A percentile compares a stretch with the other conserved stretches of the same genome.
phyloP scores from a whole-genome alignment of 164 flowering plant genomes.

The Vitis labrusca region DNA sequence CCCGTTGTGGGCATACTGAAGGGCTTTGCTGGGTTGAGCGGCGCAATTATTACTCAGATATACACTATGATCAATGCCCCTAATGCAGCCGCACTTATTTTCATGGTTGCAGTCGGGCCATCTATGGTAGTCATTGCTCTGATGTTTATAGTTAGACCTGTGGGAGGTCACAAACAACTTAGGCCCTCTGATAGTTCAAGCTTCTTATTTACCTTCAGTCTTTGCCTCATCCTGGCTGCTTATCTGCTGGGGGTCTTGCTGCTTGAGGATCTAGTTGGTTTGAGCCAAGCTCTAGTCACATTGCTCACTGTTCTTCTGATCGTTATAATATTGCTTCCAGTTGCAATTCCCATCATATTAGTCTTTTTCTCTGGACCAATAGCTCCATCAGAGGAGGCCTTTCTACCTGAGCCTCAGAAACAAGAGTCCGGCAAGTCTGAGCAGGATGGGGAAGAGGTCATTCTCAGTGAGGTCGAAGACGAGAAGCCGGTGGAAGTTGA shows the following conservation, averaged over 20 bases:
- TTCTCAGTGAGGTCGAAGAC: slow-evolving; percentile 49
- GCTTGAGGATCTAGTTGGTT: slow-evolving; percentile 32
- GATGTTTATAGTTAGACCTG: slow-evolving; percentile 52
- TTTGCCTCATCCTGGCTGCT: slow-evolving; percentile 47
- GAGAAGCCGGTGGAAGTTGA: slow-evolving; percentile 40
- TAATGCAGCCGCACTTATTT: slow-evolving; percentile 29
- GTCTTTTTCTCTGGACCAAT: slow-evolving; percentile 22
- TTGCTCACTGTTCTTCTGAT: slow-evolving; percentile 26
- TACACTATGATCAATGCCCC: slow-evolving; percentile 36
- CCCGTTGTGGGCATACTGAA: slow-evolving; percentile 64
- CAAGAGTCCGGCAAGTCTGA: slow-evolving; percentile 13
- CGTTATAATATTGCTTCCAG: slow-evolving; percentile 34
- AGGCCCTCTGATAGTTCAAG: slow-evolving; percentile 36
- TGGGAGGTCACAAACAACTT: slow-evolving; percentile 44
- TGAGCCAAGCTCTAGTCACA: slow-evolving; percentile 21
- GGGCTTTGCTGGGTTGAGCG: slow-evolving; percentile 64
- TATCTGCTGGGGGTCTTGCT: slow-evolving; percentile 42
- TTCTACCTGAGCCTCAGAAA: slow-evolving; percentile 20
- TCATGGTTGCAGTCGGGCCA: slow-evolving; percentile 53
- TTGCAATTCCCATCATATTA: slow-evolving; percentile 34
- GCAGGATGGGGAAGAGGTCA: slow-evolving; percentile 18
- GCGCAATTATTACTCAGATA: slow-evolving; percentile 56
- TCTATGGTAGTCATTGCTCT: slow-evolving; percentile 33
- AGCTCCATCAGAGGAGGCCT: slow-evolving; percentile 24
- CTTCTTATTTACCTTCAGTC: slow-evolving; percentile 32